phyloP scores from a whole-genome alignment of 148 eudicot genomes.

The Nepenthes gracilis region DNA sequence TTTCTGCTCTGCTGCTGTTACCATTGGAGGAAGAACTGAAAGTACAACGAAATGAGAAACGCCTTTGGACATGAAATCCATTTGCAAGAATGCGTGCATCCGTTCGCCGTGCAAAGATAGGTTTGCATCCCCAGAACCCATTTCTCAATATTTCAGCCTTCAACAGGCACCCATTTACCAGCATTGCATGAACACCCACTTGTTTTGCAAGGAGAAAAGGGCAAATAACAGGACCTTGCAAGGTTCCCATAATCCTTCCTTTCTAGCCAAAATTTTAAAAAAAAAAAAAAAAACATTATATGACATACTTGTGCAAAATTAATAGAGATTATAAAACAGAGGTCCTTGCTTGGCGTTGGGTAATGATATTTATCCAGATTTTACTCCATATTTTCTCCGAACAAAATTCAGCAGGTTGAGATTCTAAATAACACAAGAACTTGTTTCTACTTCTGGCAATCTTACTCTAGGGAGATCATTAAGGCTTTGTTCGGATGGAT shows the following conservation, averaged over 20 bases:
- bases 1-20: constrained; percentile 81
- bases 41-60: constrained; percentile 36
- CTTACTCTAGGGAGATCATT: too few relatives aligned
- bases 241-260: constrained; percentile 43
- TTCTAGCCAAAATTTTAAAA: too few relatives aligned
- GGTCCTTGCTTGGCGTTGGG: too few relatives aligned
- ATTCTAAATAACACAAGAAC: too few relatives aligned
- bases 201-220: constrained; percentile 53
- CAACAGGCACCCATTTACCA: constrained; percentile 24
- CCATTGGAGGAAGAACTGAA: constrained; percentile 85
- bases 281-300: too few relatives aligned
- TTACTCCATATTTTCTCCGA: too few relatives aligned
- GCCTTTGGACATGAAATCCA: constrained; percentile 17
- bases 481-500: too few relatives aligned
- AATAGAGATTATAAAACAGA: too few relatives aligned
- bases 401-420: too few relatives aligned
- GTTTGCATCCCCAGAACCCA: constrained; percentile 47
- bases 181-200: constrained; percentile 31
- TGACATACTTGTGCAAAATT: too few relatives aligned
- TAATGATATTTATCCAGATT: too few relatives aligned
- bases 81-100: constrained; percentile 16
- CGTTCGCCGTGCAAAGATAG: constrained; percentile 17
- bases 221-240: constrained; percentile 73
- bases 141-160: constrained; percentile 36
- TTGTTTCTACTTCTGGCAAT: too few relatives aligned